Evolutionary conservation across 306 rosid species (phyloP), one percentile per base, ranked within the genome.

Genomic region (Trichosanthes cucumerina): DNA sequence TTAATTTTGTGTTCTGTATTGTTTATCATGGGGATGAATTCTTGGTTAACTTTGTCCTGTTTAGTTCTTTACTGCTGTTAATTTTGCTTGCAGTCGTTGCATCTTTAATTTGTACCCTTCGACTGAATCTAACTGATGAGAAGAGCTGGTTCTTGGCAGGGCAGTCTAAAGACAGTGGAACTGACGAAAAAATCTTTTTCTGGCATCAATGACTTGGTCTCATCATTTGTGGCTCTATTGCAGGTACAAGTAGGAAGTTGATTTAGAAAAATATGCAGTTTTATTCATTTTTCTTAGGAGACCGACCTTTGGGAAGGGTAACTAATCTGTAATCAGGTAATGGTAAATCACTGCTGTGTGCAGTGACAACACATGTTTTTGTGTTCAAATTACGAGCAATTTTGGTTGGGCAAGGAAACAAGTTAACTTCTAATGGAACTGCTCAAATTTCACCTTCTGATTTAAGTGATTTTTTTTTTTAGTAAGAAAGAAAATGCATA

Each of bases 81-180:
- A 47, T 6, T 72, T 43, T 41, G 3, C 11, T 21, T 23, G 23
- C 23, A 14, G 39, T 71, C 21, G 12, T 72, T 72, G 59, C 59
- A 28, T 72, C 58, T 26, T 7, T 47, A 23, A 69, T 69, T 41
- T 69, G 31, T 39, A 19, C 26, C 9, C 56, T 70, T 70, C 34
- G 38, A 46, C 13, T 33, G 63, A 54, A 53, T 54, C 33, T 54
- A 46, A 72, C 39, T 72, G 58, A 72, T 46, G 58, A 54, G 21
- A 31, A 21, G 50, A 78, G 71, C 82, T 81, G 79, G 81, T 81
- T 81, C 85, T 88, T 87, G 98, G 86, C 92, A 90, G 95, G 95
- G 92, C 98, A 94, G 97, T 79, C 90, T 94, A 85, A 88, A 90
- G 86, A 92, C 97, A 24, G 49, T 80, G 24, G 88, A 84, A 79